Evolutionary conservation across 1,284 basidiomycete genomes (phyloP), one percentile per base, ranked within the genome.

Genomic region (Puccinia horiana): DNA sequence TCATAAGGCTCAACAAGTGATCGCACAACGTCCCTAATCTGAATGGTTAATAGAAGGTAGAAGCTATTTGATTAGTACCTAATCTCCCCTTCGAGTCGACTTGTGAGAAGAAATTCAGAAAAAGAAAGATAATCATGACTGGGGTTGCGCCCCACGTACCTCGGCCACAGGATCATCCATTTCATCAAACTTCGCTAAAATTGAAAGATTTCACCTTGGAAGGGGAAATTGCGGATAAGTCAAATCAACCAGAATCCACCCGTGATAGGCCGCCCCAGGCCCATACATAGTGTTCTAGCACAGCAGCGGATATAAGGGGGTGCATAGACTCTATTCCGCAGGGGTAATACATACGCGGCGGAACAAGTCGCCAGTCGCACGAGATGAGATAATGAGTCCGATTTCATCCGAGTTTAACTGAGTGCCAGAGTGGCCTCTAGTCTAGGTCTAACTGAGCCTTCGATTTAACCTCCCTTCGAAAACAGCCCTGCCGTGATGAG

Each of bases 91-190:
- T 47, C 32, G n/a, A 32, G 29, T n/a, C 37, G 2, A 49, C 26
- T 35, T 16, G 32, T 42, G 4, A 4, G 9, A 42, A 49, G 1
- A 47, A 44, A 1, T 49, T 23, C 12, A 20, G 69, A 54, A 26
- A 72, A 49, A 40, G 18, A 54, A 1, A 32, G 16, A 14, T 12
- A 35, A 61, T 61, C 58, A 61, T n/a, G n/a, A n/a, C 58, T 61
- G 58, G 29, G 58, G 35, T 61, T 61, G 58, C 29, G 4, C 56
- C 14, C 26, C 58, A 35, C 58, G 58, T 61, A 72, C 69, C 52
- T 72, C 69, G 26, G 69, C n/a, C 26, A 72, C 69, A 14, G 69
- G 69, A 72, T 72, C 52, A 72, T 72, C 69, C 69, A 72, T 72
- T 72, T 44, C 58, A 61, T 32, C n/a, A 26, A 58, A 58, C 26